Base-by-base conservation (phyloP, 1,139 yeast genomes). In the Torulaspora pretoriensis region DNA sequence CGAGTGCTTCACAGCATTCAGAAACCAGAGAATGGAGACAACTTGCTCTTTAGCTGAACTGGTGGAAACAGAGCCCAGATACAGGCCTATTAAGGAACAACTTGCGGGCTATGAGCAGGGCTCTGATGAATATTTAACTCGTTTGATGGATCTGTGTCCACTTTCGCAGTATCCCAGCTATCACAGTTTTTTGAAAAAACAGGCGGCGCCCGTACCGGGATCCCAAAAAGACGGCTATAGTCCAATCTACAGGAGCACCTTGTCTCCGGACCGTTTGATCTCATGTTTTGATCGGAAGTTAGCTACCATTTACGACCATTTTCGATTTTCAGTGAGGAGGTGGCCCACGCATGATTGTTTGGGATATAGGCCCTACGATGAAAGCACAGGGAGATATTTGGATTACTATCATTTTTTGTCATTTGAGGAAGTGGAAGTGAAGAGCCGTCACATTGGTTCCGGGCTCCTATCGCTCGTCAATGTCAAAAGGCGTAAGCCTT, bases 381-480 rank as follows among this genome's bases (percentile, higher is more conserved):
- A 67, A 40, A 74, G 70, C n/a, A 66, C 74, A 8, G 70, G 71
- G 39, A 72, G 65, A 56, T 71, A 72, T 68, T 65, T 63, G 19
- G 61, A 64, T 19, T 48, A 53, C 4, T 85, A 77, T 64, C 67
- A 67, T 26, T 84, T 70, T 65, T 70, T 74, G 51, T 62, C 75
- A 7, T 82, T 73, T 57, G 54, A 52, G 8, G 61, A 70, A 34
- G 68, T 77, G 8, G 65, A 68, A 25, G 52, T 60, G 36, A 69
- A 81, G 42, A 72, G 76, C 44, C 63, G 66, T 41, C 65, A 75
- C 42, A 68, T 84, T 36, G 94, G 89, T 4, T 68, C 86, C 2
- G 95, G 94, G 9, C 56, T 85, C 25, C 70, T 80, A 52, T 71
- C 77, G 38, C 63, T 77, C n/a, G 73, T 80, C 43, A 74, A 50